These are phyloP conservation scores for Claviceps lovelessii DNA, from an alignment of 2,329 filamentous ascomycete species.

Conservation along the genomic window DNA sequence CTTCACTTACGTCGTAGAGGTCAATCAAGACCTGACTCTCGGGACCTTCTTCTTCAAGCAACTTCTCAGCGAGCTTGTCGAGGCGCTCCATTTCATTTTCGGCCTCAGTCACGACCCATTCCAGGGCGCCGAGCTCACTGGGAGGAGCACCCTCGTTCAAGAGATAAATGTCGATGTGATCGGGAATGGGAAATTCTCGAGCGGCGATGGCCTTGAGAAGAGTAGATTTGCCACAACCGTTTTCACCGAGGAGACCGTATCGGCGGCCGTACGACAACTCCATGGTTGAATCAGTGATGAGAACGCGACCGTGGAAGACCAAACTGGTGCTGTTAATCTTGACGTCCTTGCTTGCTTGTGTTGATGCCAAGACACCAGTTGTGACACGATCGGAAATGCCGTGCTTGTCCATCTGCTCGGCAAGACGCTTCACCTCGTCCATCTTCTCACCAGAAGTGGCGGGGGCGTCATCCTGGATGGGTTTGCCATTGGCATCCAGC, in stretches of 20 bases:
- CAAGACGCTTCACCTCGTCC: slow-evolving; percentile 72
- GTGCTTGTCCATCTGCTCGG: slow-evolving; percentile 87
- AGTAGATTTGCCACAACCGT: slow-evolving; percentile 99
- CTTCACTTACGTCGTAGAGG: slow-evolving; percentile 69
- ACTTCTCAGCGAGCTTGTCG: slow-evolving; percentile 75
- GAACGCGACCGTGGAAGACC: slow-evolving; percentile 94
- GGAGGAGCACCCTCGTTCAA: slow-evolving; percentile 93
- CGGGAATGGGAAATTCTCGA: slow-evolving; percentile 89
- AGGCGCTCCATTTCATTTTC: slow-evolving; percentile 84
- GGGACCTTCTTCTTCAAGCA: slow-evolving; percentile 82
- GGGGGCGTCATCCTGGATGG: slow-evolving; percentile 43
- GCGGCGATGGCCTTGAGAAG: slow-evolving; percentile 85
- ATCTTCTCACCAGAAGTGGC: slow-evolving; percentile 59
- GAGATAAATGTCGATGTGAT: slow-evolving; percentile 95
- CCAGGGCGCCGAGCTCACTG: slow-evolving; percentile 75
- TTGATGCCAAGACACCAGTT: slow-evolving; percentile 85
- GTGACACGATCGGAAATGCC: slow-evolving; percentile 96
- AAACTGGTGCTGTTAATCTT: slow-evolving; percentile 90
- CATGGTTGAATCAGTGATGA: slow-evolving; percentile 85
- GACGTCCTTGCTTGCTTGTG: slow-evolving; percentile 75
- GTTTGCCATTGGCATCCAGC: slow-evolving; percentile 49
- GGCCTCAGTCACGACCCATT: slow-evolving; percentile 94
- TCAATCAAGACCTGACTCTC: slow-evolving; percentile 84
- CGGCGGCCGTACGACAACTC: slow-evolving; percentile 86
- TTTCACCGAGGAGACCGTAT: slow-evolving; percentile 93